Evolutionary conservation across 306 rosid genomes (phyloP), one percentile per base, ranked within the genome.

Genomic region (Astragalus membranaceus): DNA sequence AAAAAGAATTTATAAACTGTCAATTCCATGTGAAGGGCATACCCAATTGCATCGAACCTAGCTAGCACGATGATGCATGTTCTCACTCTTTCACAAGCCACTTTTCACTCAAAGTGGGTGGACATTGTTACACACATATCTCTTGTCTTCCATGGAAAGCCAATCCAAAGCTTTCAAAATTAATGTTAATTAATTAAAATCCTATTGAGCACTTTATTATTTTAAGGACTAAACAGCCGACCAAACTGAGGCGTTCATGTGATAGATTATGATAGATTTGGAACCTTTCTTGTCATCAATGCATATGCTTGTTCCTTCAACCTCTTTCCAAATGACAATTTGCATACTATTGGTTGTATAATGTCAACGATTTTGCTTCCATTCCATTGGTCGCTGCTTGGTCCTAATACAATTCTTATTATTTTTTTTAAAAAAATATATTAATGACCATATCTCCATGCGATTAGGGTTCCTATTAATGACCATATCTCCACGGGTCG

Each of bases 21-120:
- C 15, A 77, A 68, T 55, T 85, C 82, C 92, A 91, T 84, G 96
- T 92, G 98, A 92, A 79, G 77, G 41, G 86, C 90, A 87, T 82
- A 87, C 86, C 85, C 85, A 64, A 79, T 76, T 81, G 83, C 88
- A 82, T 92, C 78, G 92, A 87, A 76, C 60, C 66, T 65, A 73
- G 77, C 88, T 72, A 80, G 83, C 97, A 83, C 82, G 80, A 88
- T 77, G 80, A 74, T 82, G 89, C 97, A 85, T 85, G 94, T 92
- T 92, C 82, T 76, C 82, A 61, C 76, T 83, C 82, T 66, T 79
- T 62, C 80, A 80, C 72, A 86, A 75, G 88, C 80, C 87, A 69
- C 93, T 89, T 88, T 87, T 82, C 81, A 43, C 85, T 82, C 87
- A 63, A 73, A 85, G 86, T 81, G 87, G 89, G 84, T 81, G 79